A percentile compares a stretch with the other conserved stretches of the same genome.
phyloP scores from a whole-genome alignment of 2,329 filamentous ascomycete species.

The Penicillium sp. region DNA sequence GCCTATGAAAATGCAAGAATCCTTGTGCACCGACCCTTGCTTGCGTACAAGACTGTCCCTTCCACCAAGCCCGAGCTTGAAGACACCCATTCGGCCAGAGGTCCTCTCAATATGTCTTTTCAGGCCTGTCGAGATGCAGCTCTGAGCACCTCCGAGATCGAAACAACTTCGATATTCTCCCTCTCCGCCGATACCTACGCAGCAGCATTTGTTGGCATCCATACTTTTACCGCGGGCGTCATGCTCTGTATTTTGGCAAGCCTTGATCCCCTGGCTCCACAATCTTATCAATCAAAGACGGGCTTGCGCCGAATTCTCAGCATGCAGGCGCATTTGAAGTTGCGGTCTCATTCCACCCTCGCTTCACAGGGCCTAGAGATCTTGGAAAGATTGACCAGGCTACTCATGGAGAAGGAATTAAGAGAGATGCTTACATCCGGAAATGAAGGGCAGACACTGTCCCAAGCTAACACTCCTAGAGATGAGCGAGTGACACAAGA shows the following conservation, averaged over 20 bases:
- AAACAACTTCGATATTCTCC: slow-evolving; percentile 6
- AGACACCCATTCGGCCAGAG: background rate
- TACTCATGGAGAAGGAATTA: slow-evolving; percentile 25
- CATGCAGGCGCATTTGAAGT: slow-evolving; percentile 19
- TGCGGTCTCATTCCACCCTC: slow-evolving; percentile 12
- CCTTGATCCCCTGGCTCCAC: slow-evolving; percentile 17
- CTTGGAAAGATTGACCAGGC: slow-evolving; percentile 14
- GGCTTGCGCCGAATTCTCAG: slow-evolving; percentile 20
- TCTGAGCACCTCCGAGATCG: slow-evolving; percentile 15
- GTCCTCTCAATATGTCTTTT: slow-evolving; percentile 9
- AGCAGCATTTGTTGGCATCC: slow-evolving; percentile 24
- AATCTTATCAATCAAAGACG: slow-evolving; percentile 18
- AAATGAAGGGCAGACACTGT: background rate
- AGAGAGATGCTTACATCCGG: slow-evolving; percentile 12
- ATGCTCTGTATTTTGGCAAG: slow-evolving; percentile 23
- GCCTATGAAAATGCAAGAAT: slow-evolving; percentile 38
- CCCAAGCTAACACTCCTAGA: background rate
- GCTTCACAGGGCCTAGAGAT: slow-evolving; percentile 23
- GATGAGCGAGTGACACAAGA: background rate
- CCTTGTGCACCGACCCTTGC: slow-evolving; percentile 27
- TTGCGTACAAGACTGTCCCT: slow-evolving; percentile 18
- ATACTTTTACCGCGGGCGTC: slow-evolving; percentile 26
- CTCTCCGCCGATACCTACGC: slow-evolving; percentile 26
- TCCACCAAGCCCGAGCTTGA: background rate
- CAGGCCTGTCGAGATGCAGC: slow-evolving; percentile 22